phyloP scores from a whole-genome alignment of 805 yeast species.

The Wickerhamomyces ciferrii region DNA sequence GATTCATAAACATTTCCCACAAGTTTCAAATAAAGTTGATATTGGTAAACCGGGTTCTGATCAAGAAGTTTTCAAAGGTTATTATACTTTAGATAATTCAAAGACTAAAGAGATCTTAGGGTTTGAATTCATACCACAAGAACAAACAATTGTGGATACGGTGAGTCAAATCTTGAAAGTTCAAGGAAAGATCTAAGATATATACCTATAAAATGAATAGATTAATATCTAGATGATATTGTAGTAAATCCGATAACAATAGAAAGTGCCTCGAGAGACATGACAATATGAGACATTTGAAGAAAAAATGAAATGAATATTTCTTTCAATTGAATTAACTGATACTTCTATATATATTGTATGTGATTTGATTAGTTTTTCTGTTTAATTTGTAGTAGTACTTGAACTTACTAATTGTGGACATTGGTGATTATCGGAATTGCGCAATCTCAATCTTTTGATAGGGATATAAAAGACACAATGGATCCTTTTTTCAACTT shows the following conservation, averaged over 20 bases:
- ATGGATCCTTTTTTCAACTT: too few relatives aligned
- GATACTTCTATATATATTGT: too few relatives aligned
- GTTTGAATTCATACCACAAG: conserved; percentile 29
- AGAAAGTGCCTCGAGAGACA: too few relatives aligned
- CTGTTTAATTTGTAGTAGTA: too few relatives aligned
- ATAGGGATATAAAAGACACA: too few relatives aligned
- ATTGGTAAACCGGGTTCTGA: conserved; percentile 24
- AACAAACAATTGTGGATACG: conserved; percentile 33
- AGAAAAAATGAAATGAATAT: too few relatives aligned
- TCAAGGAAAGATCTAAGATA: not conserved
- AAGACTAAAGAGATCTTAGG: conserved; percentile 22
- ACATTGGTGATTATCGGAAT: too few relatives aligned
- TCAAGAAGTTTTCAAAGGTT: not conserved
- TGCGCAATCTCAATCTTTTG: too few relatives aligned
- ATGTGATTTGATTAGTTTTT: too few relatives aligned
- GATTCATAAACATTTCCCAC: conserved; percentile 28
- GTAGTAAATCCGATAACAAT: not conserved
- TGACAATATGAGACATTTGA: too few relatives aligned
- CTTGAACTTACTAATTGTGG: too few relatives aligned
- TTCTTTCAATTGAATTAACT: too few relatives aligned
- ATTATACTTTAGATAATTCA: conserved; percentile 1
- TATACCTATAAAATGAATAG: not conserved
- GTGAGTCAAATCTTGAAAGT: conserved; percentile 21
- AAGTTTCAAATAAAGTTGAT: conserved; percentile 32
- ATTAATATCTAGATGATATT: not conserved